Percentiles rank a stretch among this genome's conserved stretches.
Conservation (phyloP, 2,329 filamentous ascomycete species). For the Dothistroma septosporum region DNA sequence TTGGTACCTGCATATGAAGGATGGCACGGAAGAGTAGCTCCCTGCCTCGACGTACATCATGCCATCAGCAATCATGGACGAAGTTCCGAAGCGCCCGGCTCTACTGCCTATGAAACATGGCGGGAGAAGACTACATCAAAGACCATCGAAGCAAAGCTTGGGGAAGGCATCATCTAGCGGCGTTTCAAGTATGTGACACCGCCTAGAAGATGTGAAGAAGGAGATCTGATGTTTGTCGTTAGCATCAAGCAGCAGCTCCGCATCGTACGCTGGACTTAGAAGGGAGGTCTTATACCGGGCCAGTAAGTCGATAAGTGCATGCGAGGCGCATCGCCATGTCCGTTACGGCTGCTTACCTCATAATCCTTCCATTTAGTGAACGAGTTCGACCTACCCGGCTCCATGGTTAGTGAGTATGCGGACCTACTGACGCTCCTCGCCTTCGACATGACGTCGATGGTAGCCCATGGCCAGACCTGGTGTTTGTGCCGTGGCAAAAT, state of each 20-base stretch:
- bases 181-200: neutral
- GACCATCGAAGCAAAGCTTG: neutral
- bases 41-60: neutral
- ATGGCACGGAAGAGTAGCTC: neutral
- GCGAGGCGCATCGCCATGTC: neutral
- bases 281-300: neutral
- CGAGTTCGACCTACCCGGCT: conserved; percentile 9
- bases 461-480: conserved; percentile 11
- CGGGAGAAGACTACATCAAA: neutral
- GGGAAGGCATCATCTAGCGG: neutral
- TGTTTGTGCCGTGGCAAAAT: conserved; percentile 11
- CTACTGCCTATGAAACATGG: neutral
- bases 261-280: neutral
- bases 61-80: conserved; percentile 1
- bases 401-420: conserved; percentile 9
- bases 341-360: neutral
- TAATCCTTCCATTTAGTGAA: conserved; percentile 6
- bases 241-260: conserved; percentile 1
- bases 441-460: conserved; percentile 9
- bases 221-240: neutral
- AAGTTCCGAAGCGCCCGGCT: neutral
- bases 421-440: conserved; percentile 7
- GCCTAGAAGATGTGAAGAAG: neutral
- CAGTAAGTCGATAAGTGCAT: neutral
- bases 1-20: neutral